These are phyloP conservation scores for Mytilinidion resinicola DNA, from an alignment of 495 filamentous ascomycete genomes.

Conservation along the genomic window DNA sequence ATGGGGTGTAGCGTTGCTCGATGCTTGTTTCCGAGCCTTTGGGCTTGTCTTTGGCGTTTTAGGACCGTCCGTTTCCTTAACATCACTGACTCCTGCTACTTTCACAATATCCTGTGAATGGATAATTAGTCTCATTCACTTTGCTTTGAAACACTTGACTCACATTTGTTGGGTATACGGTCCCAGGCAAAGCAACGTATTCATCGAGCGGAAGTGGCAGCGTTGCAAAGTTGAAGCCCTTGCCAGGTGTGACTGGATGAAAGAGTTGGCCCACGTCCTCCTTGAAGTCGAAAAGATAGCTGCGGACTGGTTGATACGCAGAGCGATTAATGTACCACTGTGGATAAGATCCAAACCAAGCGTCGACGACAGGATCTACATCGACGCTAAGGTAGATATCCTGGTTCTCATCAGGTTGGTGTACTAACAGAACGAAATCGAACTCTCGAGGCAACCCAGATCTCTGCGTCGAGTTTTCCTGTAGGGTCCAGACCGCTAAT, in stretches of 20 bases:
- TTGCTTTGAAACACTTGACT: not conserved
- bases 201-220: constrained; percentile 16
- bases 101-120: not conserved
- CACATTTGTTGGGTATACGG: constrained; percentile 22
- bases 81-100: too few species aligned
- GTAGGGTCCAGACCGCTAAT: constrained; percentile 47
- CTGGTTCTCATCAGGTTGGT: constrained; percentile 12
- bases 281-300: constrained; percentile 11
- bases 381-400: constrained; percentile 18
- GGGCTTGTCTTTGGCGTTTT: not conserved
- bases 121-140: not conserved
- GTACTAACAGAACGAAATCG: constrained; percentile 46
- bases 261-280: constrained; percentile 23
- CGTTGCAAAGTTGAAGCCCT: constrained; percentile 25
- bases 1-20: not conserved
- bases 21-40: not conserved
- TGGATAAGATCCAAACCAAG: constrained; percentile 21
- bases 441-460: constrained; percentile 51
- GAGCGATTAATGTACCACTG: constrained; percentile 21
- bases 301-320: constrained; percentile 14
- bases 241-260: constrained; percentile 7
- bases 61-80: too few species aligned
- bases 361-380: constrained; percentile 15
- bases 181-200: constrained; percentile 24
- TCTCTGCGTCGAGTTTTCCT: constrained; percentile 46